Evolutionary conservation across 495 filamentous ascomycete genomes (phyloP).

Genomic region (Sabuloglossum arenarium): DNA sequence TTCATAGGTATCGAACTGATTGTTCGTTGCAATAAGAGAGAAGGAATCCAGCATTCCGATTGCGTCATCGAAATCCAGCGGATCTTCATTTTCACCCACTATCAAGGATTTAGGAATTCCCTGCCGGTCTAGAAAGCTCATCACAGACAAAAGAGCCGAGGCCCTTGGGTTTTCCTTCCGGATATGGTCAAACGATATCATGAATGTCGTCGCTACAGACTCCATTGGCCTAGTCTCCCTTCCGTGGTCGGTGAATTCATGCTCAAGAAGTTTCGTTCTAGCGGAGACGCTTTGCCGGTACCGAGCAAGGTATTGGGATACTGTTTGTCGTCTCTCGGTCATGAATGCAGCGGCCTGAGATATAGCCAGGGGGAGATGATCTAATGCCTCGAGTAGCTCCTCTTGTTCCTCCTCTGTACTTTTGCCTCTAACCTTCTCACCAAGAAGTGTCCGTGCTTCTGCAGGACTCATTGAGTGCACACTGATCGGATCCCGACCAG

Average conservation of each 20-base stretch:
- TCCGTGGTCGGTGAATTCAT: slow-evolving; percentile 1
- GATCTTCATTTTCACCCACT: slow-evolving; percentile 7
- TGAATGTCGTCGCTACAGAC: slow-evolving; percentile 2
- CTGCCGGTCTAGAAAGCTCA: slow-evolving; percentile 22
- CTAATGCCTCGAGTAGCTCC: slow-evolving; percentile 16
- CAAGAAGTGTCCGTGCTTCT: slow-evolving; percentile 12
- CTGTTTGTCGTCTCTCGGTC: slow-evolving; percentile 14
- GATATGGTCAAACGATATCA: slow-evolving; percentile 16
- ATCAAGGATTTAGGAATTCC: slow-evolving; percentile 21
- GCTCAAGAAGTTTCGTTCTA: not conserved
- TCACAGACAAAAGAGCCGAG: slow-evolving; percentile 23
- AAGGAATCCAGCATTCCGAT: slow-evolving; percentile 21
- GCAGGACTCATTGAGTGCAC: slow-evolving; percentile 5
- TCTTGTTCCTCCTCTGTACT: not conserved
- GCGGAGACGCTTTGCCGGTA: not conserved
- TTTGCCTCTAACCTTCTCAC: slow-evolving; percentile 5
- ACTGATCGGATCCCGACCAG: slow-evolving; percentile 5
- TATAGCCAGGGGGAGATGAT: slow-evolving; percentile 26
- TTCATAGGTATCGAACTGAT: slow-evolving; percentile 10
- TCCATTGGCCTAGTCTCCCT: not conserved
- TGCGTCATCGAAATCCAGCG: slow-evolving; percentile 15
- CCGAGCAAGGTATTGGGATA: not conserved
- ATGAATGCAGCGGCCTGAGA: slow-evolving; percentile 28
- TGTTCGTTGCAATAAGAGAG: slow-evolving; percentile 17
- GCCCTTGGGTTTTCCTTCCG: slow-evolving; percentile 17